A percentile compares a stretch with the other conserved stretches of the same genome.
Conservation (phyloP, 345 rosid genomes). For the Linum lewisii region DNA sequence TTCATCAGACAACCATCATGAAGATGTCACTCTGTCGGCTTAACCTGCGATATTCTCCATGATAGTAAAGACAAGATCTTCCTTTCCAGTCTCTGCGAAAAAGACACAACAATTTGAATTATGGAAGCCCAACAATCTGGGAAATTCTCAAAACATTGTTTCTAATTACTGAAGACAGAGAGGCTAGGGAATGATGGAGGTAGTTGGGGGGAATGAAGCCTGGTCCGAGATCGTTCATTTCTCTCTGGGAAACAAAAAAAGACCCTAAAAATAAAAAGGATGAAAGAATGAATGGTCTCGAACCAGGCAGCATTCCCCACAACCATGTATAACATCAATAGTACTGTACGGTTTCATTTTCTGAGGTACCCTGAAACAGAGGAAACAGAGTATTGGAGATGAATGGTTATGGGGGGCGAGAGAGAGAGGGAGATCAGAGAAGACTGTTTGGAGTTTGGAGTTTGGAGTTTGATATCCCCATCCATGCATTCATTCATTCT, state of each 20-base stretch:
- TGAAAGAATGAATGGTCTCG: constrained; percentile 33
- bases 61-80: no score
- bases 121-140: no score
- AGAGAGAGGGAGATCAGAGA: neutral
- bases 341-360: neutral
- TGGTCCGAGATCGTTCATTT: neutral
- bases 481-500: constrained; percentile 29
- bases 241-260: neutral
- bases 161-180: neutral
- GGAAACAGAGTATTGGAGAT: neutral
- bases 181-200: neutral
- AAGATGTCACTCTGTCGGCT: neutral
- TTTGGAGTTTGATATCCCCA: constrained; percentile 30
- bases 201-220: neutral
- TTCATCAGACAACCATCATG: neutral
- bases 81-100: no score
- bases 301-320: constrained; percentile 63
- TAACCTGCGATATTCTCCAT: no score
- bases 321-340: constrained; percentile 16
- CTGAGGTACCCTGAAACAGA: neutral
- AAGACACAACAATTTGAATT: no score
- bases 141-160: neutral
- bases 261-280: neutral
- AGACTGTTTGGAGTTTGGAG: constrained; percentile 25
- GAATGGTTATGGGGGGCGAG: neutral